Evolutionary conservation across 2,329 filamentous ascomycete species (phyloP).

Genomic region (Exophiala aquamarina): DNA sequence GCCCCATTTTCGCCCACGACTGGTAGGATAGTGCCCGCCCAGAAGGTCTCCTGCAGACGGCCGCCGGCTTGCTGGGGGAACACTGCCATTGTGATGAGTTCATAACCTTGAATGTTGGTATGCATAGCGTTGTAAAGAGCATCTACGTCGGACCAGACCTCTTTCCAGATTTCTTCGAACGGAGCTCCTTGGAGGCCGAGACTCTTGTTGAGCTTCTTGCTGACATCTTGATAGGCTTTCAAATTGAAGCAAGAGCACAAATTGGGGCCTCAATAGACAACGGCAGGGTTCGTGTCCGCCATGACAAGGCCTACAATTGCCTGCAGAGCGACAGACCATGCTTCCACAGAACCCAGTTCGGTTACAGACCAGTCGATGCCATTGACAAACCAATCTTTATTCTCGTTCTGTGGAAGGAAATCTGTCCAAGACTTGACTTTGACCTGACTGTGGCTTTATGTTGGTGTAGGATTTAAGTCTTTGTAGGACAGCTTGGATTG

Average conservation of each 20-base stretch:
- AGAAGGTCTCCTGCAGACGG: conserved; percentile 48
- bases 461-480: neutral
- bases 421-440: conserved; percentile 10
- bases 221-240: conserved; percentile 11
- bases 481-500: neutral
- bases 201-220: conserved; percentile 2
- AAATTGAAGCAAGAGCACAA: conserved; percentile 17
- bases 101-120: neutral
- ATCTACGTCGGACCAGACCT: conserved; percentile 13
- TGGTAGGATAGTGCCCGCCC: conserved; percentile 51
- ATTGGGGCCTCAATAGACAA: conserved; percentile 37
- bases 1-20: conserved; percentile 43
- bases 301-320: conserved; percentile 47
- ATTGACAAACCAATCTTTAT: conserved; percentile 37
- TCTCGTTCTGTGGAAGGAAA: conserved; percentile 28
- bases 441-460: no score
- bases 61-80: conserved; percentile 31
- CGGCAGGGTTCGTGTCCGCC: conserved; percentile 44
- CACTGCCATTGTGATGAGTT: conserved; percentile 5
- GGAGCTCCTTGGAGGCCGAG: conserved; percentile 11
- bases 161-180: conserved; percentile 18
- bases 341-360: conserved; percentile 47
- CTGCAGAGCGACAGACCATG: conserved; percentile 50
- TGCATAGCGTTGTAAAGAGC: conserved; percentile 9
- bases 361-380: conserved; percentile 50